Evolutionary conservation across 2,329 filamentous ascomycete genomes (phyloP), one percentile per base, ranked within the genome.

Genomic region (Pseudogymnoascus sp.): DNA sequence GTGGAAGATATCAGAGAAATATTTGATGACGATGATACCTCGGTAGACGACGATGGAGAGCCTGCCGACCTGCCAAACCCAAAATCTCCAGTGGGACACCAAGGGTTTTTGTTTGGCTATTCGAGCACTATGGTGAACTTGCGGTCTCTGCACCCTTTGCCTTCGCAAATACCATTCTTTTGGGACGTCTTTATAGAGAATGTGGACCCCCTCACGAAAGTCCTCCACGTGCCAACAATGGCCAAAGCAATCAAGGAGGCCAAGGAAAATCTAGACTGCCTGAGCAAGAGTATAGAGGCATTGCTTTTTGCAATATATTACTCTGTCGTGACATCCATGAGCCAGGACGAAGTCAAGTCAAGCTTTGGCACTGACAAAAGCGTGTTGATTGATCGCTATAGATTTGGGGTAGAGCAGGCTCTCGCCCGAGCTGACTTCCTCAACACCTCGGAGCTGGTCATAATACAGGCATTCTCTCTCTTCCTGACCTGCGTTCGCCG

Each of bases 101-200:
- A 91, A 63, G 82, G 83, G 23, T 93, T 90, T 72, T 79, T 92
- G 26, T 83, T 92, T 66, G 88, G 88, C 7, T 90, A 89, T 72
- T 86, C 83, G 65, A 91, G 88, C 1, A 80, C 83, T n/a, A 84
- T 83, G 67, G 85, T 90, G 26, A 83, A 91, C 68, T 76, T 91
- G 67, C 76, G 81, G 17, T 78, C 80, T 44, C 76, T 89, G 13
- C 88, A 91, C 68, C 89, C 89, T 1, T 71, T 85, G 0, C 82
- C 86, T 0, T 84, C 84, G 1, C 86, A 88, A 66, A 86, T 89
- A 60, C 80, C 80, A 0, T 83, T 83, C 60, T 83, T 90, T 63
- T 91, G 89, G 88, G 81, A 85, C 60, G 79, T 86, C 10, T 92
- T 85, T 74, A 82, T 87, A 66, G 86, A 90, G 67, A 90, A 89